Base-by-base conservation (phyloP, 2,329 filamentous ascomycete genomes). In the Sporothrix globosa region DNA sequence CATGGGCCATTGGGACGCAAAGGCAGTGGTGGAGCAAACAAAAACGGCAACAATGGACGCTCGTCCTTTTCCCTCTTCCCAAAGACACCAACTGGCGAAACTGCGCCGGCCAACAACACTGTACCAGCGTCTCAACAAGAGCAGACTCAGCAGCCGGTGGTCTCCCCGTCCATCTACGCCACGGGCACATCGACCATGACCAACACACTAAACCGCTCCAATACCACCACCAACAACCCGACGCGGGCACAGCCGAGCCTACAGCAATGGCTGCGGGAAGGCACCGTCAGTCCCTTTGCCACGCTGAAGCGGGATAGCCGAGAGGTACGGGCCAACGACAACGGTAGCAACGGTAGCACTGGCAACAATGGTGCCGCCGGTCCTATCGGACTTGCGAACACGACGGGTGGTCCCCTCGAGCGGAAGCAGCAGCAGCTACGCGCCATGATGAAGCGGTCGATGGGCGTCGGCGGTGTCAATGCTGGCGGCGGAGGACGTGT, bases 201-300 rank as follows among this genome's bases (percentile, higher is more conserved):
- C 19, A 19, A 5, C 13, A 48, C 70, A 2, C 48, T 69, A 10
- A 68, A 72, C 30, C 71, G 72, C 66, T 70, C 70, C 67, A 52
- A 30, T 24, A 58, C 41, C 21, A 61, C 60, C 21, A 41, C 24
- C 13, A 71, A 72, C 50, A 70, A 69, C 68, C 72, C 69, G 52
- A 72, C 68, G 21, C 67, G 68, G 27, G 72, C 68, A 30, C 70
- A 71, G 44, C 74, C 77, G 6, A 79, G 74, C 19, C 72, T 80
- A 63, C 76, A 80, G 66, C 74, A 73, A 44, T 81, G 79, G 79
- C 72, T 81, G 56, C 68, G 75, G 58, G 75, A 77, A 2, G 77
- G 77, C 60, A 77, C 76, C 11, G 78, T 80, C 7, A 80, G 78
- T 66, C 79, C 79, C 3, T 80, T 80, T 72, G 77, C 75, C 39